A percentile compares a stretch with the other conserved stretches of the same genome.
phyloP scores from a whole-genome alignment of 345 rosid species.

The Zanthoxylum bungeanum region DNA sequence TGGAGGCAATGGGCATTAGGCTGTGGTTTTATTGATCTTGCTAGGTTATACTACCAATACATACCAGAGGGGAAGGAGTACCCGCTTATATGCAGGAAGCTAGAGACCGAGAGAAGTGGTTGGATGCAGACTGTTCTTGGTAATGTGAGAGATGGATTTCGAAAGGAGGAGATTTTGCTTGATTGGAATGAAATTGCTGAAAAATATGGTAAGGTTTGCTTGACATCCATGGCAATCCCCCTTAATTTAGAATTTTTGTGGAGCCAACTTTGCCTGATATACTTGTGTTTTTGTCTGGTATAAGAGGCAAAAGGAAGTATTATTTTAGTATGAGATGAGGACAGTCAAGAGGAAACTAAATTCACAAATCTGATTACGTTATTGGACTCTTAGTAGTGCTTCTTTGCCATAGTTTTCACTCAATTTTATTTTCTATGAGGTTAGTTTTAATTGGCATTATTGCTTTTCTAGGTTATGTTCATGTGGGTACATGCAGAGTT shows the following conservation, averaged over 20 bases:
- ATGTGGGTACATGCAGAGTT: constrained; percentile 80
- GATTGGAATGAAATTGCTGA: constrained; percentile 91
- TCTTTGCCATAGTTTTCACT: neutral
- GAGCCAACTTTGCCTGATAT: neutral
- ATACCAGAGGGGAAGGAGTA: constrained; percentile 82
- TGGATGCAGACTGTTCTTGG: constrained; percentile 36
- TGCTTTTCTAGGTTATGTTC: constrained; percentile 64
- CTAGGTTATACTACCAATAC: constrained; percentile 69
- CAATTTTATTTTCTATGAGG: neutral
- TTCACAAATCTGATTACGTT: no score
- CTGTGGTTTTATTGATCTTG: constrained; percentile 1
- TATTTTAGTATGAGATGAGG: neutral
- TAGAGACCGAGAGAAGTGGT: constrained; percentile 27
- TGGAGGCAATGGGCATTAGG: neutral
- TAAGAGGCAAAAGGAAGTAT: neutral
- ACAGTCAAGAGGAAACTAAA: no score
- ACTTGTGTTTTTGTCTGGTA: neutral
- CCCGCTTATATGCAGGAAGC: constrained; percentile 72
- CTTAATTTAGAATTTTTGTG: neutral
- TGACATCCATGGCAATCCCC: neutral
- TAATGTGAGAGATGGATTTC: constrained; percentile 22
- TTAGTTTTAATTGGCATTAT: neutral
- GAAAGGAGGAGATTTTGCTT: constrained; percentile 68
- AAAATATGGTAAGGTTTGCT: constrained; percentile 47
- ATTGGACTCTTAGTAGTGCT: neutral